Percentiles rank a stretch among this genome's conserved stretches.
Evolutionary conservation across 2,329 filamentous ascomycete genomes (phyloP).

Genomic region (Trichoderma koningiopsis): DNA sequence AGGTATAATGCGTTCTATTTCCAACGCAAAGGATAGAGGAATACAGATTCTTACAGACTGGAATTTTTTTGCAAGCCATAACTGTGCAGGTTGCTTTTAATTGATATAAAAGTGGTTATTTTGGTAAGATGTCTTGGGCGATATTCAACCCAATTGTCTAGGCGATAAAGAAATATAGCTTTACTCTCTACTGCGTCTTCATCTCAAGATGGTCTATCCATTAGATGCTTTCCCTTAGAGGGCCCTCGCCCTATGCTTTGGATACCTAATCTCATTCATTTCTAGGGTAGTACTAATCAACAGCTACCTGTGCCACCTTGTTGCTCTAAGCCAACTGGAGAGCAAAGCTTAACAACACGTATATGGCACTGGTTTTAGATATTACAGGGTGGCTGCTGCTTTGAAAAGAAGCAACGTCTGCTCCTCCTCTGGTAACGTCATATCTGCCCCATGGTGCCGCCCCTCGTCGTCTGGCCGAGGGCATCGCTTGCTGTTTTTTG

Average conservation of each 20-base stretch:
- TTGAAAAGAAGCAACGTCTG: slow-evolving; percentile 34
- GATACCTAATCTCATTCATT: not conserved
- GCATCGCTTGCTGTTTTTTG: slow-evolving; percentile 61
- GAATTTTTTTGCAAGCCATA: too few relatives aligned
- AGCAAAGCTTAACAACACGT: not conserved
- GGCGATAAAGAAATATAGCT: too few relatives aligned
- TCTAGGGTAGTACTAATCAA: not conserved
- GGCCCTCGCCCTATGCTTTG: not conserved
- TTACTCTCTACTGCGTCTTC: too few relatives aligned
- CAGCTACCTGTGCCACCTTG: not conserved
- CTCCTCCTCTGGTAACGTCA: slow-evolving; percentile 74
- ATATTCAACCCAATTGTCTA: too few relatives aligned
- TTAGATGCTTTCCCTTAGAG: not conserved
- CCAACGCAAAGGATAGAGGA: too few relatives aligned
- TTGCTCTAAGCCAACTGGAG: not conserved
- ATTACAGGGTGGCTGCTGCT: slow-evolving; percentile 26
- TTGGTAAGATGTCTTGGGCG: too few relatives aligned
- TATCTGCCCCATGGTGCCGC: slow-evolving; percentile 54
- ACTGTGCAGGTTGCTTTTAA: too few relatives aligned
- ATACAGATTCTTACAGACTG: too few relatives aligned
- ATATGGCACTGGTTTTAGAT: not conserved
- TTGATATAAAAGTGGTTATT: too few relatives aligned
- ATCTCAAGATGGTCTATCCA: not conserved
- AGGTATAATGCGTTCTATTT: too few relatives aligned
- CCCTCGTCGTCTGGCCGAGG: slow-evolving; percentile 12